phyloP scores from a whole-genome alignment of 345 rosid genomes.

The Diplotaxis tenuifolia region DNA sequence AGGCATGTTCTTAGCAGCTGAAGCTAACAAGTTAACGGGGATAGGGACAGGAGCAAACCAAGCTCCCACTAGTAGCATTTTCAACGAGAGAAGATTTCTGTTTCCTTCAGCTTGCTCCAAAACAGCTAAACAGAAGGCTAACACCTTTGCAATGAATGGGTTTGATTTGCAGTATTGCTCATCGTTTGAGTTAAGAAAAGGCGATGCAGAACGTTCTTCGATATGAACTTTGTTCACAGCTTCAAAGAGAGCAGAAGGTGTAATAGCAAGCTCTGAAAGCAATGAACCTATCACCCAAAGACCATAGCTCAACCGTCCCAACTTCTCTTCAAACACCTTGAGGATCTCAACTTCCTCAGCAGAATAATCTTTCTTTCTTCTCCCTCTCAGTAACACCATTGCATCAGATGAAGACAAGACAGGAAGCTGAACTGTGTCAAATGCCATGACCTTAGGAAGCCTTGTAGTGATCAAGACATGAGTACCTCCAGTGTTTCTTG shows the following conservation, averaged over 20 bases:
- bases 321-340: constrained; percentile 61
- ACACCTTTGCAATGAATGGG: constrained; percentile 61
- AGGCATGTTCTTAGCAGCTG: constrained; percentile 71
- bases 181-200: constrained; percentile 44
- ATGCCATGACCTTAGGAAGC: constrained; percentile 73
- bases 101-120: constrained; percentile 63
- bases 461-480: constrained; percentile 84
- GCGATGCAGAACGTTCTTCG: constrained; percentile 49
- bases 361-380: constrained; percentile 63
- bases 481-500: constrained; percentile 76
- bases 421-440: constrained; percentile 58
- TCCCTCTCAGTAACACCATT: constrained; percentile 63
- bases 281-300: constrained; percentile 71
- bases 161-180: constrained; percentile 73
- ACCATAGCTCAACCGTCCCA: constrained; percentile 75
- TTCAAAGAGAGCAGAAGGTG: constrained; percentile 73
- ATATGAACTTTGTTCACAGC: constrained; percentile 62
- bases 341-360: constrained; percentile 62
- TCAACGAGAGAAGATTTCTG: constrained; percentile 58
- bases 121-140: constrained; percentile 56
- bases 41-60: constrained; percentile 88
- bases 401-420: constrained; percentile 64
- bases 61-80: constrained; percentile 83
- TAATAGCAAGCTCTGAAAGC: constrained; percentile 66
- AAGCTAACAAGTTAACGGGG: constrained; percentile 53